phyloP scores from a whole-genome alignment of 2,329 filamentous ascomycete genomes.

The Exophiala lecanii-corni region DNA sequence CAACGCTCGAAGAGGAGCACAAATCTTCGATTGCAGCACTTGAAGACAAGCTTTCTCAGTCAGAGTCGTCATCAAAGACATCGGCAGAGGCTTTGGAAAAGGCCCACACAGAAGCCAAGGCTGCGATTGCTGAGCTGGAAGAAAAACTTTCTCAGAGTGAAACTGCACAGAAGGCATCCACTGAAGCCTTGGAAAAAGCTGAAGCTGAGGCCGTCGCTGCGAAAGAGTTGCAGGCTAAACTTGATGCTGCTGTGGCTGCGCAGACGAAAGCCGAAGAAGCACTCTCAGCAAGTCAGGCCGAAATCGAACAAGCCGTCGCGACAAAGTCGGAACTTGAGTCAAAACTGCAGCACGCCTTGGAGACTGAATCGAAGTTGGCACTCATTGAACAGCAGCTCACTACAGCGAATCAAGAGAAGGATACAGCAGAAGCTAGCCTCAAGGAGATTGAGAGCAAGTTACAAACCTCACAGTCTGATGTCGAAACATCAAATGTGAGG shows the following conservation, averaged over 20 bases:
- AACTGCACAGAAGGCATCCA: constrained; percentile 5
- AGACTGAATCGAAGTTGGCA: constrained; percentile 3
- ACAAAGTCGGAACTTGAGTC: constrained; percentile 5
- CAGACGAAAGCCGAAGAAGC: constrained; percentile 10
- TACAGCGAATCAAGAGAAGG: constrained; percentile 8
- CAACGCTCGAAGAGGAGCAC: not conserved
- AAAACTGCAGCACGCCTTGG: constrained; percentile 2
- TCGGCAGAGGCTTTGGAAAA: no score
- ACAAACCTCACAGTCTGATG: constrained; percentile 7
- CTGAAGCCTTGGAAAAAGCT: constrained; percentile 3
- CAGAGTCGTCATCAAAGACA: constrained; percentile 5
- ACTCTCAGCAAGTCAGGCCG: constrained; percentile 6
- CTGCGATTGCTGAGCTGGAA: constrained; percentile 1
- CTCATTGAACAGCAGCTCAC: constrained; percentile 10
- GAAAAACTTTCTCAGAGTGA: constrained; percentile 8
- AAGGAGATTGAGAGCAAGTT: constrained; percentile 13
- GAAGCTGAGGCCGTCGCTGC: constrained; percentile 1
- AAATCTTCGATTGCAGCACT: not conserved
- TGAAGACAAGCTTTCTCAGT: not conserved
- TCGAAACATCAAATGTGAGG: constrained; percentile 2
- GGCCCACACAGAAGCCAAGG: no score
- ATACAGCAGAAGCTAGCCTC: constrained; percentile 5
- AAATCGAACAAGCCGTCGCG: not conserved
- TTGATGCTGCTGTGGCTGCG: not conserved
- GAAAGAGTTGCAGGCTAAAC: constrained; percentile 1